Evolutionary conservation across 2,329 filamentous ascomycete genomes (phyloP).

Genomic region (Dothistroma pini): DNA sequence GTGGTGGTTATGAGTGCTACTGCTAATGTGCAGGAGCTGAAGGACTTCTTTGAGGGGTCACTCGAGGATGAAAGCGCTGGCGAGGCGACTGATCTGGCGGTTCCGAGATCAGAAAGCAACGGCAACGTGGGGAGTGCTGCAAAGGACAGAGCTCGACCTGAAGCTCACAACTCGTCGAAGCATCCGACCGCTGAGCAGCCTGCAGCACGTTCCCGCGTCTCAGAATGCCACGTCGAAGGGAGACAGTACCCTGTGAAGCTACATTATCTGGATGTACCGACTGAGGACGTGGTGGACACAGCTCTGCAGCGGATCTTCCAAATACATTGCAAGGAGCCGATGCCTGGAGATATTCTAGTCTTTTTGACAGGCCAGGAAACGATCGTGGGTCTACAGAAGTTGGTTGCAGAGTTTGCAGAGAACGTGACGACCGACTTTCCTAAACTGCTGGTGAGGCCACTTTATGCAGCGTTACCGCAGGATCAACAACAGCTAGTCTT

Average conservation of each 20-base stretch:
- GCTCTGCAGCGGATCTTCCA: conserved; percentile 79
- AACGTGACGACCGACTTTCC: conserved; percentile 54
- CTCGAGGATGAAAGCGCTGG: conserved; percentile 6
- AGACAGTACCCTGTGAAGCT: conserved; percentile 82
- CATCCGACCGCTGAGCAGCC: neutral
- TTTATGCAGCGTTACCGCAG: conserved; percentile 88
- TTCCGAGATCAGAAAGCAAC: neutral
- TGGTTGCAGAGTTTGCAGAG: conserved; percentile 74
- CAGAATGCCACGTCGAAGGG: conserved; percentile 68
- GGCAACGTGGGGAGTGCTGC: conserved; percentile 10
- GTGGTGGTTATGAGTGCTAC: conserved; percentile 97
- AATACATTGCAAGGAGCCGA: conserved; percentile 79
- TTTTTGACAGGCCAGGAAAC: conserved; percentile 93
- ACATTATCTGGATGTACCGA: conserved; percentile 67
- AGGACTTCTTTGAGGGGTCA: conserved; percentile 63
- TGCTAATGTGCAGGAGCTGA: conserved; percentile 76
- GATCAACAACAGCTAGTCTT: conserved; percentile 85
- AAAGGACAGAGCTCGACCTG: too few relatives aligned
- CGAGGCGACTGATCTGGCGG: neutral
- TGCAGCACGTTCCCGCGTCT: neutral
- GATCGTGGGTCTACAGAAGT: conserved; percentile 74
- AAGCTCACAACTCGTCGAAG: neutral
- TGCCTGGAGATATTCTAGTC: conserved; percentile 91
- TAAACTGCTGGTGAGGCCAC: conserved; percentile 64
- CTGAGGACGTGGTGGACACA: conserved; percentile 77